Evolutionary conservation across 2,329 filamentous ascomycete genomes (phyloP).

Genomic region (Basipetospora chlamydospora): DNA sequence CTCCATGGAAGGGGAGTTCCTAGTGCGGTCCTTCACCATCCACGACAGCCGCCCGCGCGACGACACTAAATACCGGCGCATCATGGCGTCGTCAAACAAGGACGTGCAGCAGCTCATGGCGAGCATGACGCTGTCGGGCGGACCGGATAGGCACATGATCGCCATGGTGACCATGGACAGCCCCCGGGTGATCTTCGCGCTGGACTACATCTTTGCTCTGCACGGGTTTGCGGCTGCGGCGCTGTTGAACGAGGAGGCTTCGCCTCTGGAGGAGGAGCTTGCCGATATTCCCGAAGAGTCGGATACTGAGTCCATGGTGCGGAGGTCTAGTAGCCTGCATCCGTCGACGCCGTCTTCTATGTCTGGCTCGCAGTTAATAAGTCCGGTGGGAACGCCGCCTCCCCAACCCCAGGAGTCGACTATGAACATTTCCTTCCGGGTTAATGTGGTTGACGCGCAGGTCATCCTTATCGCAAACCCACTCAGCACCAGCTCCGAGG

Average conservation of each 20-base stretch:
- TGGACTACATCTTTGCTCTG: constrained; percentile 89
- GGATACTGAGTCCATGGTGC: constrained; percentile 38
- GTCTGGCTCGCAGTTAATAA: neutral
- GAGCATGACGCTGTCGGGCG: constrained; percentile 81
- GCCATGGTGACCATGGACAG: constrained; percentile 91
- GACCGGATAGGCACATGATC: constrained; percentile 62
- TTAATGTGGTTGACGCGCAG: constrained; percentile 92
- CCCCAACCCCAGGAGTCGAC: constrained; percentile 10
- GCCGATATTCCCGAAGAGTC: constrained; percentile 44
- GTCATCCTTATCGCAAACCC: constrained; percentile 95
- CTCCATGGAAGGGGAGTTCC: constrained; percentile 79
- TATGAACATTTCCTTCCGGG: constrained; percentile 72
- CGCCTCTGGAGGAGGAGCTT: constrained; percentile 37
- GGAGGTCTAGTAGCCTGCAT: neutral
- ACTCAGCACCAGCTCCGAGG: constrained; percentile 76
- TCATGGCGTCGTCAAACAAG: constrained; percentile 94
- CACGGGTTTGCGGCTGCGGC: constrained; percentile 69
- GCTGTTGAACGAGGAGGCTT: constrained; percentile 40
- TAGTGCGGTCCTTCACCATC: constrained; percentile 90
- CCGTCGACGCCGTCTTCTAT: neutral
- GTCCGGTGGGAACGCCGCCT: neutral
- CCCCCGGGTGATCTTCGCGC: constrained; percentile 81
- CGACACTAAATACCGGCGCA: constrained; percentile 90
- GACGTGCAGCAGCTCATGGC: constrained; percentile 98
- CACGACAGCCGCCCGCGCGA: constrained; percentile 79